phyloP scores from a whole-genome alignment of 768 basidiomycete genomes.

The Pleurotus djamor region DNA sequence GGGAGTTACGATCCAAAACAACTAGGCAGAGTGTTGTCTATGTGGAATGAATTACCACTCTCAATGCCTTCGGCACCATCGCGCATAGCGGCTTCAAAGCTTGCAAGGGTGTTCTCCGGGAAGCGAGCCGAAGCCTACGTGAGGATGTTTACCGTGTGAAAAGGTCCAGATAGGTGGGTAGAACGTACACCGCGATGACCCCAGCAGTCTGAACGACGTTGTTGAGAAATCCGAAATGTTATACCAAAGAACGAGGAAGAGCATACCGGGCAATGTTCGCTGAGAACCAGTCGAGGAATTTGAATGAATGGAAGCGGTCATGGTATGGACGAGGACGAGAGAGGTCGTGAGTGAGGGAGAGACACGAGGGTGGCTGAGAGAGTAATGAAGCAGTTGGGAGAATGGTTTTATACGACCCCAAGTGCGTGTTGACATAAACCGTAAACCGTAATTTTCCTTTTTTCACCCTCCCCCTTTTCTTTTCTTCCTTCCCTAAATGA shows the following conservation, averaged over 20 bases:
- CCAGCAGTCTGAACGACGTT: constrained; percentile 60
- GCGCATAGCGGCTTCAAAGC: constrained; percentile 91
- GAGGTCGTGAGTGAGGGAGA: background rate
- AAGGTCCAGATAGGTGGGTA: background rate
- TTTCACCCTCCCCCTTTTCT: background rate
- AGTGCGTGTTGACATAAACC: constrained; percentile 3
- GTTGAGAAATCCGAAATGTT: too few relatives aligned
- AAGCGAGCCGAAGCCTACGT: constrained; percentile 77
- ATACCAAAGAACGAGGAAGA: too few relatives aligned
- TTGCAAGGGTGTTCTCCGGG: constrained; percentile 94
- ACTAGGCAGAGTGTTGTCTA: constrained; percentile 26
- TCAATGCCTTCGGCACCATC: constrained; percentile 97
- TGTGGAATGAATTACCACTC: constrained; percentile 72
- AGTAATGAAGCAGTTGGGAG: background rate
- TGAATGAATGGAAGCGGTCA: background rate
- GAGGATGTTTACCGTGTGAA: constrained; percentile 6
- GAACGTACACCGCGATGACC: constrained; percentile 45
- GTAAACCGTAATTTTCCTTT: background rate
- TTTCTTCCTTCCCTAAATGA: background rate
- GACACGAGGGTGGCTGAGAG: background rate
- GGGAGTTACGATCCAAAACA: constrained; percentile 45
- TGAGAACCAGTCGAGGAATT: constrained; percentile 2
- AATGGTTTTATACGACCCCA: constrained; percentile 1
- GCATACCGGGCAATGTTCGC: constrained; percentile 28
- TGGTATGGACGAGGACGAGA: background rate